Conservation (phyloP, 192 early-diverging fungal species). For the Coemansia sp. region DNA sequence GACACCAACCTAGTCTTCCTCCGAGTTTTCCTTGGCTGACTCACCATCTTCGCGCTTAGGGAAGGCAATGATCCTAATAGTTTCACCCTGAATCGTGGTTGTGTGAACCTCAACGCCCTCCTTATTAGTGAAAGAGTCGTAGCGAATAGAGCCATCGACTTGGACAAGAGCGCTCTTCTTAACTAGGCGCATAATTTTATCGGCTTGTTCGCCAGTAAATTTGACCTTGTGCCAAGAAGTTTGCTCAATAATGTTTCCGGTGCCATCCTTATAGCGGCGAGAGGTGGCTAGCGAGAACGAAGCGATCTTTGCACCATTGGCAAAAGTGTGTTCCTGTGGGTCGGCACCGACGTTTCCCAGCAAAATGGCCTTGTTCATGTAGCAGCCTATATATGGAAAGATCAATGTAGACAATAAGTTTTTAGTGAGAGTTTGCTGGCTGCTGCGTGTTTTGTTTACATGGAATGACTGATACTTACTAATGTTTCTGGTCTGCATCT, state of each 20-base stretch:
- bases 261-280: slow-evolving; percentile 62
- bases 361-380: slow-evolving; percentile 68
- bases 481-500: slow-evolving; percentile 30
- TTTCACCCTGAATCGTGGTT: slow-evolving; percentile 38
- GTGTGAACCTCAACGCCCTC: slow-evolving; percentile 59
- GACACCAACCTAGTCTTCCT: background rate
- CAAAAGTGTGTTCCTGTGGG: slow-evolving; percentile 47
- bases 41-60: slow-evolving; percentile 37
- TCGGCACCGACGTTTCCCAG: slow-evolving; percentile 68
- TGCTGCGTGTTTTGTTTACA: background rate
- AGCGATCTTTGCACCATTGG: slow-evolving; percentile 54
- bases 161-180: slow-evolving; percentile 69
- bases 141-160: slow-evolving; percentile 67
- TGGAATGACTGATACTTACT: slow-evolving; percentile 4
- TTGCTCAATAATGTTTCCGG: slow-evolving; percentile 66
- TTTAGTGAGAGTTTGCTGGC: background rate
- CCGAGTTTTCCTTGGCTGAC: slow-evolving; percentile 7
- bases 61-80: slow-evolving; percentile 30
- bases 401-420: background rate
- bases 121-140: slow-evolving; percentile 66
- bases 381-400: background rate
- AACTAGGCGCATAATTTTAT: slow-evolving; percentile 27
- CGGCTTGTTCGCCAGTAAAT: slow-evolving; percentile 40
- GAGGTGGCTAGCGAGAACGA: slow-evolving; percentile 70
- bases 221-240: slow-evolving; percentile 72